phyloP scores from a whole-genome alignment of 2,329 filamentous ascomycete genomes.

The Aureobasidium namibiae region DNA sequence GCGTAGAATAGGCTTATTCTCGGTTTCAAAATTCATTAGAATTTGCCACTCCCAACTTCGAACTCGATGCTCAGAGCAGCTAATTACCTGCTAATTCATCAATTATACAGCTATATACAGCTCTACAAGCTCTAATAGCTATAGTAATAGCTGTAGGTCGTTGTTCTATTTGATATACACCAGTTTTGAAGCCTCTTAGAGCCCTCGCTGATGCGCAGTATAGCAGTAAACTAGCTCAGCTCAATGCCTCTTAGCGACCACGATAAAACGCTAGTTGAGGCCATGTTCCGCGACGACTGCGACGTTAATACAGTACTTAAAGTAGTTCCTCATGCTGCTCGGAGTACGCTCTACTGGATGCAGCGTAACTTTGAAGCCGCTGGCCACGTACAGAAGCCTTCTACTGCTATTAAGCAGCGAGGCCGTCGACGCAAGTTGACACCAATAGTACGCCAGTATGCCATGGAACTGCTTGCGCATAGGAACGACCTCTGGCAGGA shows the following conservation, averaged over 20 bases:
- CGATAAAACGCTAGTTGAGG: background rate
- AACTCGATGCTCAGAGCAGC: no score
- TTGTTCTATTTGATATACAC: background rate
- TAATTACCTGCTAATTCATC: no score
- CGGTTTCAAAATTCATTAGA: no score
- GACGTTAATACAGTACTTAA: no score
- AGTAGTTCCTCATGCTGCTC: no score
- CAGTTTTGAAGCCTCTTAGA: background rate
- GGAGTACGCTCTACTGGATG: no score
- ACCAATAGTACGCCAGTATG: background rate
- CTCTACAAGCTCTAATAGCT: no score
- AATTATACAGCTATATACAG: no score
- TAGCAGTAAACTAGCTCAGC: background rate
- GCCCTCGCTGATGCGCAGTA: background rate
- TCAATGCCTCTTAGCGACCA: background rate
- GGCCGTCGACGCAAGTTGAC: background rate
- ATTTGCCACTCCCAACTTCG: no score
- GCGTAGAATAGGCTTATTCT: no score
- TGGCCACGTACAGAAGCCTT: background rate
- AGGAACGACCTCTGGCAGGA: slow-evolving; percentile 6
- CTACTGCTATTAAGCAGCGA: background rate
- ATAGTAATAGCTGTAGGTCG: background rate
- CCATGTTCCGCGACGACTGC: background rate
- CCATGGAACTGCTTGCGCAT: background rate
- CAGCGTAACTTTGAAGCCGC: background rate